Evolutionary conservation across 768 basidiomycete species (phyloP).

Genomic region (Antrodiella citrinella): DNA sequence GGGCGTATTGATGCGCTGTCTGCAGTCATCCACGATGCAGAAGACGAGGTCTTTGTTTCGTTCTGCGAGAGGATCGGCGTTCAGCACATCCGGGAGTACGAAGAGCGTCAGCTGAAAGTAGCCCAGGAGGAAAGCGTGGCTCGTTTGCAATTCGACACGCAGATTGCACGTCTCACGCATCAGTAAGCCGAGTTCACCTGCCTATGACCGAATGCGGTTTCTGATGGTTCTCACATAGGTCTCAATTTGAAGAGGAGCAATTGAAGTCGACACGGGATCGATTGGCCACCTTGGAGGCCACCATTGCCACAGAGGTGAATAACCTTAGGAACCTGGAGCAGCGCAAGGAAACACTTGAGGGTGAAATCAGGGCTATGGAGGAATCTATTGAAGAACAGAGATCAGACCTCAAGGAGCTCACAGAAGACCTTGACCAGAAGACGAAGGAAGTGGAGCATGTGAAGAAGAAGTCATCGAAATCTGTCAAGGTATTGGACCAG

Average conservation of each 20-base stretch:
- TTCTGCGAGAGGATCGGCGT: constrained; percentile 83
- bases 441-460: constrained; percentile 67
- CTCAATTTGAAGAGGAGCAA: constrained; percentile 76
- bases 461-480: constrained; percentile 61
- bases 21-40: constrained; percentile 60
- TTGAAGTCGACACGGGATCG: constrained; percentile 59
- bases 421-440: constrained; percentile 64
- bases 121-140: constrained; percentile 86
- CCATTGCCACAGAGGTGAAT: constrained; percentile 42
- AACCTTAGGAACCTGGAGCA: constrained; percentile 46
- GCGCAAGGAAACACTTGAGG: constrained; percentile 45
- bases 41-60: constrained; percentile 64
- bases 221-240: constrained; percentile 35
- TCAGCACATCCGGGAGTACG: constrained; percentile 82
- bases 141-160: constrained; percentile 72
- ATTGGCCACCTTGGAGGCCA: constrained; percentile 42
- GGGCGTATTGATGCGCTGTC: constrained; percentile 48
- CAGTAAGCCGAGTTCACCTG: constrained; percentile 45
- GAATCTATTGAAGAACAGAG: constrained; percentile 46
- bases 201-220: background rate
- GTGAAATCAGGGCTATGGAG: constrained; percentile 54
- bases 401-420: constrained; percentile 51
- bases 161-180: constrained; percentile 78
- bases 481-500: constrained; percentile 74
- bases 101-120: constrained; percentile 82